These are phyloP conservation scores for Heterobasidion occidentale DNA, from an alignment of 1,284 basidiomycete species.

Conservation along the genomic window DNA sequence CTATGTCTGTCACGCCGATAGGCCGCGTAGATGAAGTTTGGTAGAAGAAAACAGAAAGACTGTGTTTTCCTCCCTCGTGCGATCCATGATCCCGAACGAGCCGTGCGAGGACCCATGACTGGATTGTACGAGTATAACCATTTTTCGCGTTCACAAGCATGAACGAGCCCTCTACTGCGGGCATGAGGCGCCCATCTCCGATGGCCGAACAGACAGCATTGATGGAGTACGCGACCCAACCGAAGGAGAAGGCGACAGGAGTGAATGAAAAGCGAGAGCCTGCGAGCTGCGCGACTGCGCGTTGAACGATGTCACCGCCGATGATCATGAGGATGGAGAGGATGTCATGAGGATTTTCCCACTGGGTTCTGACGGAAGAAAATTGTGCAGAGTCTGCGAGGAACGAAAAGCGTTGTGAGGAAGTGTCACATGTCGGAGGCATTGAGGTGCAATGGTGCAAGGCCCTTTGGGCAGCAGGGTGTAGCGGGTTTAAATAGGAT, in stretches of 20 bases:
- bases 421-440: neutral
- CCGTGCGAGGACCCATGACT: conserved; percentile 23
- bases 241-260: conserved; percentile 30
- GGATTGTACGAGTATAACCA: conserved; percentile 19
- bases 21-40: conserved; percentile 6
- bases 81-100: conserved; percentile 20
- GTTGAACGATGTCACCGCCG: conserved; percentile 26
- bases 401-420: neutral
- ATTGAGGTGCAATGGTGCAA: neutral
- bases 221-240: conserved; percentile 29
- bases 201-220: conserved; percentile 19
- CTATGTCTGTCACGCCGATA: conserved; percentile 16
- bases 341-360: conserved; percentile 22
- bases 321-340: conserved; percentile 24
- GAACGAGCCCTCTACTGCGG: conserved; percentile 18
- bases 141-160: conserved; percentile 19
- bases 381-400: neutral
- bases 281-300: conserved; percentile 24
- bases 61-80: conserved; percentile 3
- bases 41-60: conserved; percentile 15
- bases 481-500: too few relatives aligned
- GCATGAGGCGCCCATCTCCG: conserved; percentile 23
- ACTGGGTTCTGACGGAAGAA: conserved; percentile 15
- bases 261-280: conserved; percentile 16
- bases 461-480: too few relatives aligned